Percentiles rank a stretch among this genome's conserved stretches.
phyloP scores from a whole-genome alignment of 2,329 filamentous ascomycete species.

The Fusarium cyanostomum region DNA sequence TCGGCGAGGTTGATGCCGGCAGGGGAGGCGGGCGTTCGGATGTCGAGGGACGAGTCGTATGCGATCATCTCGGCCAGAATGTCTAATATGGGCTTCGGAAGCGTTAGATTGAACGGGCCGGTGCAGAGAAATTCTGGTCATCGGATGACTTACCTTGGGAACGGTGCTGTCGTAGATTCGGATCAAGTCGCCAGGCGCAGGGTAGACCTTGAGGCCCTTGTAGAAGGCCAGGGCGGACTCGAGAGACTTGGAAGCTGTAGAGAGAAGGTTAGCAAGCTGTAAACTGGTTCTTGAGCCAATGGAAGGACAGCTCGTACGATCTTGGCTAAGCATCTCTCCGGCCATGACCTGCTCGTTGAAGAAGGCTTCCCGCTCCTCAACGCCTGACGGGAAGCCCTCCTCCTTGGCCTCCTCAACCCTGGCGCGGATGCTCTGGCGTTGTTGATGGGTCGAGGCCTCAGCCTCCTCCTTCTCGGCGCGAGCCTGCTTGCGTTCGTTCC shows the following conservation, averaged over 20 bases:
- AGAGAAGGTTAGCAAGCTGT: conserved; percentile 22
- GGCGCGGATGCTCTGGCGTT: conserved; percentile 77
- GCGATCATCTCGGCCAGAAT: conserved; percentile 98
- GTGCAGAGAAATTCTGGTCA: neutral
- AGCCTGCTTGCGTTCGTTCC: conserved; percentile 77
- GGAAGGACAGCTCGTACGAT: conserved; percentile 68
- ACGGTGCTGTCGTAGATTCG: conserved; percentile 99
- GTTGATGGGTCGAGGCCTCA: conserved; percentile 69
- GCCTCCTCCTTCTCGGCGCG: conserved; percentile 78
- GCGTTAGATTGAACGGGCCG: conserved; percentile 28
- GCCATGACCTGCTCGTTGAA: conserved; percentile 95
- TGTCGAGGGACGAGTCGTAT: conserved; percentile 78
- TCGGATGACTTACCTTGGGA: conserved; percentile 73
- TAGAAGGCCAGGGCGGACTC: conserved; percentile 96
- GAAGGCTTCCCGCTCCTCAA: conserved; percentile 93
- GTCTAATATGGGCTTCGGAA: conserved; percentile 83
- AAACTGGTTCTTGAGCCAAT: neutral
- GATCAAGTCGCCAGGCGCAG: conserved; percentile 90
- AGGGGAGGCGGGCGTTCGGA: conserved; percentile 55
- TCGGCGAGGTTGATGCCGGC: conserved; percentile 56
- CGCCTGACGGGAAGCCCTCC: conserved; percentile 88
- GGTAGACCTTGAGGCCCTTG: conserved; percentile 98
- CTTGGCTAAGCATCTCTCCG: conserved; percentile 83
- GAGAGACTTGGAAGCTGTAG: conserved; percentile 70
- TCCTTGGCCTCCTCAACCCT: conserved; percentile 84